phyloP scores from a whole-genome alignment of 495 filamentous ascomycete species.

The Cercophora sp. region DNA sequence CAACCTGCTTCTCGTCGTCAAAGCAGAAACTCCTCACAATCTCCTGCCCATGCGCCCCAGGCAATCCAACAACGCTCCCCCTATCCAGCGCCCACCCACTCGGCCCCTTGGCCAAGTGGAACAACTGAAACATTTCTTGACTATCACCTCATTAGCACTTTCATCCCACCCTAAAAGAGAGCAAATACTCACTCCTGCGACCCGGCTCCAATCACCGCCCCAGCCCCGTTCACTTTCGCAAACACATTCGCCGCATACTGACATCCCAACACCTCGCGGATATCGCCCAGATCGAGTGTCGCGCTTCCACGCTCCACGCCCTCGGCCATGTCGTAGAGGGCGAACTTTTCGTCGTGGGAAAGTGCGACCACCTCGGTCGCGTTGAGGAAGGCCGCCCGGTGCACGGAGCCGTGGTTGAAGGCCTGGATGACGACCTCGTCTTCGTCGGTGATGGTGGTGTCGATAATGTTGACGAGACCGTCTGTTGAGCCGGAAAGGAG shows the following conservation, averaged over 20 bases:
- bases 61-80: slow-evolving; percentile 59
- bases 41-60: slow-evolving; percentile 78
- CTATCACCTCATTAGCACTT: slow-evolving; percentile 33
- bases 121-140: slow-evolving; percentile 60
- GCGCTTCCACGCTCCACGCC: slow-evolving; percentile 49
- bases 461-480: slow-evolving; percentile 80
- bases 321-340: slow-evolving; percentile 65
- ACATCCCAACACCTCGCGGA: slow-evolving; percentile 64
- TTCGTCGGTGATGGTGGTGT: slow-evolving; percentile 69
- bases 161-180: not conserved
- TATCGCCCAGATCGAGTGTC: slow-evolving; percentile 67
- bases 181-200: slow-evolving; percentile 49
- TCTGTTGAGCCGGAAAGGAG: slow-evolving; percentile 90
- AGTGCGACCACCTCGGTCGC: slow-evolving; percentile 65
- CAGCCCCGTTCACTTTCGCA: slow-evolving; percentile 49
- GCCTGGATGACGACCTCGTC: slow-evolving; percentile 83
- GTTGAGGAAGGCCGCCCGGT: slow-evolving; percentile 76
- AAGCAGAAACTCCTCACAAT: slow-evolving; percentile 76
- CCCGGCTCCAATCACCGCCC: slow-evolving; percentile 58
- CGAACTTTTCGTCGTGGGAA: slow-evolving; percentile 77
- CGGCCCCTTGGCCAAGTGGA: slow-evolving; percentile 55
- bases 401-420: slow-evolving; percentile 85
- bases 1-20: slow-evolving; percentile 63
- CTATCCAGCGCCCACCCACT: slow-evolving; percentile 58
- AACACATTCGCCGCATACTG: slow-evolving; percentile 80